Base-by-base conservation (phyloP, 2,329 filamentous ascomycete species). In the Cytospora schulzeri region DNA sequence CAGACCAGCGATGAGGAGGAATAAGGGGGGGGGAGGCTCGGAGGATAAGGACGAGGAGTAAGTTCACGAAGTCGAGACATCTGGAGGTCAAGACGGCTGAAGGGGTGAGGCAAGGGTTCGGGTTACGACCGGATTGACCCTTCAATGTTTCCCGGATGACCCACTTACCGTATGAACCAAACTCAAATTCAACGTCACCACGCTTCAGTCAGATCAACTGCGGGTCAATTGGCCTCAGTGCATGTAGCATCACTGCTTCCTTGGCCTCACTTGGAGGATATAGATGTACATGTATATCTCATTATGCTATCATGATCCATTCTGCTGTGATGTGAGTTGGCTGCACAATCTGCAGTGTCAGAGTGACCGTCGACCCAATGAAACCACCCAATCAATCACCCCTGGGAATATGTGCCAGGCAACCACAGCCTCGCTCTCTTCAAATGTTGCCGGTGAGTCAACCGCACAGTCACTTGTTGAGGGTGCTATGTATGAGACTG, bases 381-480 rank as follows among this genome's bases (percentile, higher is more conserved):
- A n/a, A n/a, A n/a, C n/a, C n/a, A n/a, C n/a, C n/a, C n/a, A n/a
- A n/a, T n/a, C n/a, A n/a, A n/a, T n/a, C n/a, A n/a, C 29, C 29
- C 29, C 29, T 31, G 9, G 29, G n/a, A n/a, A n/a, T n/a, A 33
- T 35, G 33, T 35, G 9, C 33, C 33, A 35, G 33, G 14, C 33
- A 35, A 12, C 33, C 9, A 14, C 33, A 15, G 14, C 33, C 33
- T 35, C 12, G 31, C 31, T 33, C 31, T 33, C 4, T 33, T 33
- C 31, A 33, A 33, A 33, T 11, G 29, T 29, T 31, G n/a, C 57
- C 24, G 17, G 14, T 53, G 48, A 60, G 57, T 60, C 50, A 60
- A 31, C 4, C 5, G 1, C 15, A 4, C 5, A 53, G 9, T 45
- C 48, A 29, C 22, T 22, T 19, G 24, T 8, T n/a, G 1, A 11